phyloP scores from a whole-genome alignment of 2,329 filamentous ascomycete genomes.

The Trichoderma sp. region DNA sequence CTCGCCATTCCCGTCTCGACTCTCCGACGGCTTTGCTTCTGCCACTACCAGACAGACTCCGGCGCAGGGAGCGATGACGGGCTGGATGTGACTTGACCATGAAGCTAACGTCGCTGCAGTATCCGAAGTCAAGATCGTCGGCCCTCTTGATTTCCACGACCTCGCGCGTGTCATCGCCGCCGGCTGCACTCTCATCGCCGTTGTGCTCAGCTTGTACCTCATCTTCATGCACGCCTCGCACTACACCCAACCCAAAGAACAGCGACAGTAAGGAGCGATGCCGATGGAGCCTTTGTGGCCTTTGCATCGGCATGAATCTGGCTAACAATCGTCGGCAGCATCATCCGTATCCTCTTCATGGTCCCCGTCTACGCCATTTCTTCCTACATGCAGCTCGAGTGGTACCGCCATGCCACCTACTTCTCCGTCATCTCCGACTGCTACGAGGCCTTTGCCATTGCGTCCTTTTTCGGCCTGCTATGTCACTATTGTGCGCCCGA shows the following conservation, averaged over 20 bases:
- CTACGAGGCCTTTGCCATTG: conserved; percentile 87
- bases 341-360: conserved; percentile 88
- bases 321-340: conserved; percentile 48
- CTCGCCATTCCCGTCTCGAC: conserved; percentile 8
- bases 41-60: neutral
- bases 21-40: neutral
- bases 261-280: conserved; percentile 52
- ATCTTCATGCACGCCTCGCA: conserved; percentile 61
- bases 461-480: conserved; percentile 80
- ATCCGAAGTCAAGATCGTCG: conserved; percentile 50
- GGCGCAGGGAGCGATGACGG: neutral
- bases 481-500: conserved; percentile 79
- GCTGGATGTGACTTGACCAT: neutral
- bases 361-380: conserved; percentile 78
- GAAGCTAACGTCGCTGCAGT: conserved; percentile 36
- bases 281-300: neutral
- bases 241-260: conserved; percentile 62
- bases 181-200: conserved; percentile 51
- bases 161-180: conserved; percentile 56
- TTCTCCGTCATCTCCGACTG: conserved; percentile 80
- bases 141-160: conserved; percentile 55
- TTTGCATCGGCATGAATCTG: neutral
- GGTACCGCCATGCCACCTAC: conserved; percentile 77
- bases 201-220: conserved; percentile 56
- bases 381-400: conserved; percentile 71